Evolutionary conservation across 2,329 filamentous ascomycete species (phyloP).

Genomic region (Talaromyces pinophilus): DNA sequence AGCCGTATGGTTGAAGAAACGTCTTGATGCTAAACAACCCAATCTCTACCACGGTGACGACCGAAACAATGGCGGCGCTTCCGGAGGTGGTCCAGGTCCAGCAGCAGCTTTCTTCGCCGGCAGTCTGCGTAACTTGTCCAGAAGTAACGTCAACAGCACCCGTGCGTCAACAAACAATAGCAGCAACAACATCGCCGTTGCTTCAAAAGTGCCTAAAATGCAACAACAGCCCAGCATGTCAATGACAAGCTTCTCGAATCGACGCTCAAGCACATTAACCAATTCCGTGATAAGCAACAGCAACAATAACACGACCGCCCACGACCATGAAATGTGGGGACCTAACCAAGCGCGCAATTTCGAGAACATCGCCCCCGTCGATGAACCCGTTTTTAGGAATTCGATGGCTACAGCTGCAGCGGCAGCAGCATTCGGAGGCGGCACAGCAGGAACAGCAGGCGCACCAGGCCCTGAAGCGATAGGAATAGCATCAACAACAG

Average conservation of each 20-base stretch:
- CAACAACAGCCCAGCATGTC: conserved; percentile 22
- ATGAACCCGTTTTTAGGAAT: conserved; percentile 19
- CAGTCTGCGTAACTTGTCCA: conserved; percentile 24
- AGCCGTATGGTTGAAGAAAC: conserved; percentile 70
- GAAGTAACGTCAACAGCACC: conserved; percentile 17
- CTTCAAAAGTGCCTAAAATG: conserved; percentile 1
- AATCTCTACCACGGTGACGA: conserved; percentile 35
- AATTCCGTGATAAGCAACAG: conserved; percentile 8
- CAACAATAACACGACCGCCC: background rate
- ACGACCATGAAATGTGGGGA: conserved; percentile 25
- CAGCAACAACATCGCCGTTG: conserved; percentile 12
- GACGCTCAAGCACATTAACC: conserved; percentile 9
- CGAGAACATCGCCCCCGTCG: conserved; percentile 23
- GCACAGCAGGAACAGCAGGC: background rate
- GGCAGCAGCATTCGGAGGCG: conserved; percentile 7
- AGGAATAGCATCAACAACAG: conserved; percentile 4
- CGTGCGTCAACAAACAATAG: conserved; percentile 14
- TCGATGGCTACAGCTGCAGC: conserved; percentile 9
- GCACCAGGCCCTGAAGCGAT: background rate
- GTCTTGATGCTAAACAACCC: conserved; percentile 65
- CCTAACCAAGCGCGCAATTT: conserved; percentile 24
- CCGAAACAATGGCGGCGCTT: conserved; percentile 5
- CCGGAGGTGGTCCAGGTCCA: conserved; percentile 17
- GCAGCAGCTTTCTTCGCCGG: conserved; percentile 29
- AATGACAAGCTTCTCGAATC: conserved; percentile 14